Conservation (phyloP, 352 stramenopile genomes). For the Peronospora belbahrii region DNA sequence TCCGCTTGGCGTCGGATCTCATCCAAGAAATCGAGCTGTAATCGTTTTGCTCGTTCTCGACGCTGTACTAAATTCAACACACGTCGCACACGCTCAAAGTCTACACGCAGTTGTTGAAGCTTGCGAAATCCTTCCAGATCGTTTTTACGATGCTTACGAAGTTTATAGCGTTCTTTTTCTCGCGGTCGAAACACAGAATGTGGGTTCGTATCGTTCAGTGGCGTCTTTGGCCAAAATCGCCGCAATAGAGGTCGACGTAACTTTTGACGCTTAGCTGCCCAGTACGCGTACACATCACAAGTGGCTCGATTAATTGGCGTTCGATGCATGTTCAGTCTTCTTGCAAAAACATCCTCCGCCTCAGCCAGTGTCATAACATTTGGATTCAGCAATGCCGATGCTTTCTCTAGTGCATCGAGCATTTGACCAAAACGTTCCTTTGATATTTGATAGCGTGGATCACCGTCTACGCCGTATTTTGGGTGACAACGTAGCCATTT, state of each 20-base stretch:
- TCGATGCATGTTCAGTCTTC: conserved; percentile 50
- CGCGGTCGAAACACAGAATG: conserved; percentile 96
- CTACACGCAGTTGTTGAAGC: conserved; percentile 86
- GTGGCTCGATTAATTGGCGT: conserved; percentile 67
- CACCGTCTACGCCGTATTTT: conserved; percentile 74
- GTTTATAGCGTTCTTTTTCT: conserved; percentile 96
- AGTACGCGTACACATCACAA: conserved; percentile 92
- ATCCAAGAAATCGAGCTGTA: conserved; percentile 77
- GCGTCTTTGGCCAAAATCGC: conserved; percentile 94
- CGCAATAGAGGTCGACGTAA: conserved; percentile 91
- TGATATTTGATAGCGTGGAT: conserved; percentile 72
- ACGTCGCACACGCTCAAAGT: conserved; percentile 88
- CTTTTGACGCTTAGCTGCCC: conserved; percentile 89
- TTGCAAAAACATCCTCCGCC: conserved; percentile 68
- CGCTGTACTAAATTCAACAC: conserved; percentile 79
- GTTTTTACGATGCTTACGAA: conserved; percentile 94
- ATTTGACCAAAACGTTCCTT: conserved; percentile 65
- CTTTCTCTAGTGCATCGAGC: conserved; percentile 85
- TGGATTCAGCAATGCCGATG: conserved; percentile 69
- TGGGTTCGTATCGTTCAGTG: conserved; percentile 96
- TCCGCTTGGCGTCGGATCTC: conserved; percentile 63
- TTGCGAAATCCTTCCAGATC: conserved; percentile 94
- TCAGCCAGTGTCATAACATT: conserved; percentile 66
- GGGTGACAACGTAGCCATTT: conserved; percentile 79
- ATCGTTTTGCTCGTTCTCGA: conserved; percentile 78